Conservation (phyloP, 2,329 filamentous ascomycete species). For the Arthrobotrys sphaeroides region DNA sequence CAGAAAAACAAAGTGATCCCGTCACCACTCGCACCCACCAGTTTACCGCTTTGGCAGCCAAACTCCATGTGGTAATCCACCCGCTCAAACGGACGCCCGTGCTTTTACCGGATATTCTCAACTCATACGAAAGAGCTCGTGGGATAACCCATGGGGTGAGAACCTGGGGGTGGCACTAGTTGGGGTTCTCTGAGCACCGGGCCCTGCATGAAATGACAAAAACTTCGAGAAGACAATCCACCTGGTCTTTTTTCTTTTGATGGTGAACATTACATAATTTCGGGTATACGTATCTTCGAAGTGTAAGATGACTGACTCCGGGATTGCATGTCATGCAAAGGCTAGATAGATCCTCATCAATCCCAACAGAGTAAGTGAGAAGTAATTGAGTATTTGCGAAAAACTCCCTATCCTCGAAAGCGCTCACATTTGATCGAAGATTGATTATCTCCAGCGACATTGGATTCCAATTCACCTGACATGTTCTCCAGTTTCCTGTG, state of each 20-base stretch:
- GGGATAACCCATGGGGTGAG: conserved; percentile 20
- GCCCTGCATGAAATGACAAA: conserved; percentile 28
- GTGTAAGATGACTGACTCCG: background rate
- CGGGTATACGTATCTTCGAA: conserved; percentile 32
- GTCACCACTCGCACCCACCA: conserved; percentile 48
- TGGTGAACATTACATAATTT: conserved; percentile 51
- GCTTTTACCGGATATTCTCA: conserved; percentile 54
- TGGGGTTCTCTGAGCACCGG: background rate
- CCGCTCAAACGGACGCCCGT: conserved; percentile 48
- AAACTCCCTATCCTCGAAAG: background rate
- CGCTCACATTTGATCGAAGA: background rate
- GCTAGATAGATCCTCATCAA: background rate
- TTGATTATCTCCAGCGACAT: background rate
- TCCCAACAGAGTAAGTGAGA: conserved; percentile 9
- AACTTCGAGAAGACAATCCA: conserved; percentile 23
- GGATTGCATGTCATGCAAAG: conserved; percentile 29
- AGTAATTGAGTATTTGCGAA: conserved; percentile 10
- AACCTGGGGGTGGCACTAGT: conserved; percentile 31
- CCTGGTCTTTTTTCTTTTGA: background rate
- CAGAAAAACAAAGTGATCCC: conserved; percentile 52
- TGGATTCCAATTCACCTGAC: conserved; percentile 1
- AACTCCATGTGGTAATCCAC: conserved; percentile 50
- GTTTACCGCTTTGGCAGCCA: conserved; percentile 45
- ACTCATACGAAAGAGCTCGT: conserved; percentile 47
- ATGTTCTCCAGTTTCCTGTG: conserved; percentile 19